Base-by-base conservation (phyloP, 768 basidiomycete genomes). In the Kondoa malvinella region DNA sequence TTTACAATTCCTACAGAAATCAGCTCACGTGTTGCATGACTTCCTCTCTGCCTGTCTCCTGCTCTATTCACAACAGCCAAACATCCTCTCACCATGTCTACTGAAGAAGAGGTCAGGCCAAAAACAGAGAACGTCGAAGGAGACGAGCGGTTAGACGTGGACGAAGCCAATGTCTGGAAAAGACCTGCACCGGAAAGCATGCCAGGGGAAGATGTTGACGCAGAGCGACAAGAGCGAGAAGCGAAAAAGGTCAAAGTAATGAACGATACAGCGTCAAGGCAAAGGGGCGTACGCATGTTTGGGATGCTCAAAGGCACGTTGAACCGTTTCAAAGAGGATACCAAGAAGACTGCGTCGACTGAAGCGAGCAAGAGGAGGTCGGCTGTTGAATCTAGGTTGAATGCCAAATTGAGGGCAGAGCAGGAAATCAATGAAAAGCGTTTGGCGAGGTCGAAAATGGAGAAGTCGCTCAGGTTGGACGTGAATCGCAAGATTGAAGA, bases 401-500 rank as follows among this genome's bases (percentile, higher is more conserved):
- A 67, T 0, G 63, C 61, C 17, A 75, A 73, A 62, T 50, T 71
- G 3, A 56, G 26, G 16, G 64, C 63, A 27, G 70, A 72, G 62
- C 21, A 68, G n/a, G 30, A 64, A 2, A 33, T 64, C 14, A 56
- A 67, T 15, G 56, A 60, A 25, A 69, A 69, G 21, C 67, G 69
- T 60, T 66, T 34, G 17, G 31, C 21, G 17, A 26, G 64, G 1
- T 70, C 69, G 26, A 27, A 66, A 26, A 66, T 69, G 64, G 33
- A 33, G 12, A 70, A 66, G 64, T 68, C 69, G 1, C 34, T 73
- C 33, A 65, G 64, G 57, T 14, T 56, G 32, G 64, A 64, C 12
- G 50, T 74, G 2, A 34, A 40, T 2, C 70, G 64, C 62, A 70
- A 61, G 60, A 70, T 72, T 61, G 71, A 74, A 17, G 72, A 73